phyloP scores from a whole-genome alignment of 2,329 filamentous ascomycete genomes.

The Aspergillus cejpii region DNA sequence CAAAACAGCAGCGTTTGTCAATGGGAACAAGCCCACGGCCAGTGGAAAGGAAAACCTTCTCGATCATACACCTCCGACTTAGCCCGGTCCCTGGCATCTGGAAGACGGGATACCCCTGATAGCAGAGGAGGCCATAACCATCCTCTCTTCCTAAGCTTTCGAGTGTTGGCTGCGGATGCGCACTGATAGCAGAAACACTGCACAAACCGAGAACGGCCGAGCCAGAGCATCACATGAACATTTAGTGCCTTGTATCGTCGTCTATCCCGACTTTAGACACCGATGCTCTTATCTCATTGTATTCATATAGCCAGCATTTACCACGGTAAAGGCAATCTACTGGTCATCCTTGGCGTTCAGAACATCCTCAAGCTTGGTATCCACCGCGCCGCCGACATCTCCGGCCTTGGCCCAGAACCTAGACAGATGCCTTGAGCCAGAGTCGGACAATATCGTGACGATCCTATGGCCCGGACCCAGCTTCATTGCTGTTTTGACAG shows the following conservation, averaged over 20 bases:
- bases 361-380: slow-evolving; percentile 44
- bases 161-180: no score
- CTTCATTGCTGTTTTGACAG: slow-evolving; percentile 42
- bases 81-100: no score
- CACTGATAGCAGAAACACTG: no score
- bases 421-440: slow-evolving; percentile 47
- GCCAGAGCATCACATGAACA: no score
- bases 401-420: slow-evolving; percentile 47
- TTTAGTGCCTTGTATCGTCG: no score
- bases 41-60: background rate
- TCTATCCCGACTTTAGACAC: no score
- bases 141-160: no score
- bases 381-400: slow-evolving; percentile 40
- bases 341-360: slow-evolving; percentile 35
- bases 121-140: no score
- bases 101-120: no score
- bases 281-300: no score
- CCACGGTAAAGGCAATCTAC: slow-evolving; percentile 11
- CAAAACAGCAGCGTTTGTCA: background rate
- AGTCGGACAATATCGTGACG: slow-evolving; percentile 46
- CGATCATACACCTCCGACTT: no score
- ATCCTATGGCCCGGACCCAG: slow-evolving; percentile 45
- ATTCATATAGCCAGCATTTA: background rate
- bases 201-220: no score
- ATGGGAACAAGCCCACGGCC: background rate